Evolutionary conservation across 2,329 filamentous ascomycete genomes (phyloP), one percentile per base, ranked within the genome.

Genomic region (Bisporella sp.): DNA sequence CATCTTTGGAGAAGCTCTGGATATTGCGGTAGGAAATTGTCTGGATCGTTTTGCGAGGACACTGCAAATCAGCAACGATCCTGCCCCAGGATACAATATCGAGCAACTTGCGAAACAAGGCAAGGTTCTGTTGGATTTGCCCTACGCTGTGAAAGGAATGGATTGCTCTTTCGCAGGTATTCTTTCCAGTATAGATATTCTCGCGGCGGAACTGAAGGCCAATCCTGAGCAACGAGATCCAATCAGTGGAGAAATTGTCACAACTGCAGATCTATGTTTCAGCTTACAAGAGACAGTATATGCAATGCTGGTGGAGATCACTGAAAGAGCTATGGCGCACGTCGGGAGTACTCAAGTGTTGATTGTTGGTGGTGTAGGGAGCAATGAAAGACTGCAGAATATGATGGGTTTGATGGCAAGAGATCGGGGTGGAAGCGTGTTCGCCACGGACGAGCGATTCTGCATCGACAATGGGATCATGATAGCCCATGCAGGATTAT

Each of bases 381-480:
- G 89, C 67, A 99, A 99, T 66, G 85, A 95, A 72, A 79, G 93
- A 4, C 67, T 99, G 59, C 93, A 99, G 73, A 82, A 95, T 62
- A 99, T 99, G 93, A 99, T 99, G 93, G 91, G 89, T 12, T 75
- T 86, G 44, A 99, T 99, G 93, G 92, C 91, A 12, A 75, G 75
- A 42, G 91, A 96, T 67, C 75, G 93, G 37, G 89, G 90, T 48
- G 93, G 93, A 4, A 91, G 82, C 62, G 89, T 97, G 4, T 96
- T 87, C 70, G 91, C 93, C 29, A 97, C 92, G 0, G 93, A 99
- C 66, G 93, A 99, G 74, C 78, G 93, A 43, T 99, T 96, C 68
- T 99, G 93, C 67, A 99, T 99, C 61, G 93, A 99, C 69, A 99
- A 99, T 63, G 93, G 93, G 45, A 97, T 99, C 65, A 99, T 99